These are phyloP conservation scores for Candida succiphila DNA, from an alignment of 805 yeast species.

Conservation along the genomic window DNA sequence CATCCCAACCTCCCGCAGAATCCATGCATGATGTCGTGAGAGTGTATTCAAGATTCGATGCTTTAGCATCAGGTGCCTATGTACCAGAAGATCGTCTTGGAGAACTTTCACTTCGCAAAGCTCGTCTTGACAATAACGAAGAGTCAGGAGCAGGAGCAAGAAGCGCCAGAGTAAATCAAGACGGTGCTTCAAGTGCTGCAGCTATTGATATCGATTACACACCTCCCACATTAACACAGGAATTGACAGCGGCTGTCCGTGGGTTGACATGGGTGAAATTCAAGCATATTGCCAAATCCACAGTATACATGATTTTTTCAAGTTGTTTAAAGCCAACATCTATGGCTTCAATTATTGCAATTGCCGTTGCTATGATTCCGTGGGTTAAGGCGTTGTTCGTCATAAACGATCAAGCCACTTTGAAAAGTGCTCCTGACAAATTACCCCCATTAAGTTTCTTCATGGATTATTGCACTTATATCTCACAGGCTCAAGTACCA, in stretches of 20 bases:
- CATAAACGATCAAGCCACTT: conserved; percentile 30
- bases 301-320: conserved; percentile 11
- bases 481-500: conserved; percentile 87
- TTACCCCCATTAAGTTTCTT: conserved; percentile 77
- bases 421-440: conserved; percentile 76
- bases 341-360: conserved; percentile 51
- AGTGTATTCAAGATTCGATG: conserved; percentile 41
- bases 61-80: conserved; percentile 13
- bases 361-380: conserved; percentile 74
- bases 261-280: background rate
- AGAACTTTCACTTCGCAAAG: conserved; percentile 4
- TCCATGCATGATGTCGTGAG: conserved; percentile 34
- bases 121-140: background rate
- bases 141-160: background rate
- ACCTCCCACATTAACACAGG: background rate
- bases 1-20: conserved; percentile 31
- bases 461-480: conserved; percentile 70
- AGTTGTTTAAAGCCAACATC: conserved; percentile 68
- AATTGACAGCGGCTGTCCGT: background rate
- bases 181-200: too few species aligned
- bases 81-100: conserved; percentile 6
- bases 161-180: too few species aligned
- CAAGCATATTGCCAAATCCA: too few species aligned
- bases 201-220: background rate
- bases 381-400: conserved; percentile 71